Percentiles rank a stretch among this genome's conserved stretches.
Conservation (phyloP, 1,284 basidiomycete species). For the Sanghuangporus weigelae region DNA sequence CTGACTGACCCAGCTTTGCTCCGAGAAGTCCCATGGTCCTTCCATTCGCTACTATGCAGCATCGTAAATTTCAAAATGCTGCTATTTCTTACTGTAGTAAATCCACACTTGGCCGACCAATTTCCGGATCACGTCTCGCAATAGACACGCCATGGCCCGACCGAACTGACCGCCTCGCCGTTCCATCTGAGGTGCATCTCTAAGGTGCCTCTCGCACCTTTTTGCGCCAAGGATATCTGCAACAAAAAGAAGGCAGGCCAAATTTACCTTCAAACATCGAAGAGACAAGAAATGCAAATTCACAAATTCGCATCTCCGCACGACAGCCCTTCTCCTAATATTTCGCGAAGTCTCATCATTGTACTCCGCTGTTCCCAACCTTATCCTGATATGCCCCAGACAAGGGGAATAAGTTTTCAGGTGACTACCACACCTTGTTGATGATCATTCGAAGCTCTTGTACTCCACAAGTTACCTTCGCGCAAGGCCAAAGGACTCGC, state of each 20-base stretch:
- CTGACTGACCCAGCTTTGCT: not conserved
- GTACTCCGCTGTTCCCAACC: too few relatives aligned
- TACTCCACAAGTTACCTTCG: not conserved
- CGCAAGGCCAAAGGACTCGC: not conserved
- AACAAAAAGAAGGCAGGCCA: not conserved
- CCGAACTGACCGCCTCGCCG: not conserved
- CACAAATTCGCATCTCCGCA: not conserved
- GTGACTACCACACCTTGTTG: not conserved
- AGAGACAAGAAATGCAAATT: not conserved
- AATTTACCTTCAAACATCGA: not conserved
- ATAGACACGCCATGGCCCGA: not conserved
- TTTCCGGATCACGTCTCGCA: not conserved
- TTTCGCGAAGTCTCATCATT: too few relatives aligned
- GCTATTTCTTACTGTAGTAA: not conserved
- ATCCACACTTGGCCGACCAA: not conserved
- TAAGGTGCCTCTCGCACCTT: not conserved
- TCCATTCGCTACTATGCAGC: not conserved
- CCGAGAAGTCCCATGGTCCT: not conserved
- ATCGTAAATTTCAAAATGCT: not conserved
- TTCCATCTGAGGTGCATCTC: not conserved
- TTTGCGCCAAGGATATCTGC: not conserved
- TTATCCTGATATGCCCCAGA: not conserved
- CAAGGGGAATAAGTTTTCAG: not conserved
- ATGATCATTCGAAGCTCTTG: not conserved
- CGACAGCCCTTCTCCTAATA: not conserved